These are phyloP conservation scores for Ustilago loliicola DNA, from an alignment of 1,284 basidiomycete species.

Conservation along the genomic window DNA sequence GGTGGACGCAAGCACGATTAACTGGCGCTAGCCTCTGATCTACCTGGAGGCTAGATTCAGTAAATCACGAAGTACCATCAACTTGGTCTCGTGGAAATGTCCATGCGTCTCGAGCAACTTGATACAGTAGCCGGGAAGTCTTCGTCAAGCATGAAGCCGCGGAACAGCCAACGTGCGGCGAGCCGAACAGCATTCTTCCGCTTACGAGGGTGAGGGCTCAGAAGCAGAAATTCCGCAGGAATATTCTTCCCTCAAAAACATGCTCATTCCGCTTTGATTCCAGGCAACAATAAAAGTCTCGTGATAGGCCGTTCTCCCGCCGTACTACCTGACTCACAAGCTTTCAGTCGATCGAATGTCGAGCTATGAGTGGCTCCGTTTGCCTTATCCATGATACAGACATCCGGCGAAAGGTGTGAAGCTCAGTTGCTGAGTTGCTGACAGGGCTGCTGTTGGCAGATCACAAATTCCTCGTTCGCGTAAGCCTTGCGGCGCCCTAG, in stretches of 20 bases:
- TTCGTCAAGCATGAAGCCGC: background rate
- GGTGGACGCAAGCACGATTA: no score
- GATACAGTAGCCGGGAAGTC: no score
- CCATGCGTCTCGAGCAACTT: no score
- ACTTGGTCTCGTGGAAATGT: no score
- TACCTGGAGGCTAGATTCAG: no score
- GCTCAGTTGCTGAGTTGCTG: background rate
- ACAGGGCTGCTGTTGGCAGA: no score
- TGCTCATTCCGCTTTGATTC: background rate
- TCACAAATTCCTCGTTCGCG: background rate
- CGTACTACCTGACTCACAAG: background rate
- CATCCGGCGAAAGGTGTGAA: background rate
- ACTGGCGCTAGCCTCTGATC: no score
- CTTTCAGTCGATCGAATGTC: background rate
- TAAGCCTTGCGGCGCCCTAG: background rate
- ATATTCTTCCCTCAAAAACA: background rate
- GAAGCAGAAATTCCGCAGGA: background rate
- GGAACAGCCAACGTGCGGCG: background rate
- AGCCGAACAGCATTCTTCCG: background rate
- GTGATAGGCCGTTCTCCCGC: background rate
- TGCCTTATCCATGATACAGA: background rate
- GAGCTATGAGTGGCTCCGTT: background rate
- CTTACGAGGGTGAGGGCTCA: background rate
- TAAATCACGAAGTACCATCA: no score
- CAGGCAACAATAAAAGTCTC: background rate